phyloP scores from a whole-genome alignment of 1,284 basidiomycete species.

The Schizophyllum amplum region DNA sequence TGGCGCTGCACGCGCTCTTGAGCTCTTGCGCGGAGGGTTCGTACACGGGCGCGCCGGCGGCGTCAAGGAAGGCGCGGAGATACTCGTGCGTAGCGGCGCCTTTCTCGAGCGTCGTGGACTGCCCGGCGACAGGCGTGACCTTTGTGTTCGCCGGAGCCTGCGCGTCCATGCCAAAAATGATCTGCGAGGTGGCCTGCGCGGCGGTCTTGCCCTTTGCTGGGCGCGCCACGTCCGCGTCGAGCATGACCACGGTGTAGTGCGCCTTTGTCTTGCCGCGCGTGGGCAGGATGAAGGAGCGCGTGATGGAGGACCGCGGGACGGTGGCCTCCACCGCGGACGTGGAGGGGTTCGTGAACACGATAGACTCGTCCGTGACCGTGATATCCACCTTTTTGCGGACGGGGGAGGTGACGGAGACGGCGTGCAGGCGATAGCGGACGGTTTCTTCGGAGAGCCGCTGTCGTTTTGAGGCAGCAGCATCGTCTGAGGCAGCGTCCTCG shows the following conservation, averaged over 20 bases:
- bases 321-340: conserved; percentile 37
- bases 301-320: conserved; percentile 37
- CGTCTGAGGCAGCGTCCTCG: conserved; percentile 13
- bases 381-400: conserved; percentile 64
- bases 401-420: conserved; percentile 56
- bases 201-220: conserved; percentile 25
- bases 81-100: conserved; percentile 40
- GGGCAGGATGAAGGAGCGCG: conserved; percentile 55
- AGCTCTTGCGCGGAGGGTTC: conserved; percentile 46
- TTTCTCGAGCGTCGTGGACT: conserved; percentile 30
- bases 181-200: conserved; percentile 29
- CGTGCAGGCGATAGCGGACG: conserved; percentile 45
- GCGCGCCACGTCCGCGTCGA: conserved; percentile 40
- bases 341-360: conserved; percentile 41
- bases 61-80: conserved; percentile 44
- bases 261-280: conserved; percentile 58
- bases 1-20: conserved; percentile 37
- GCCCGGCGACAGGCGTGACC: conserved; percentile 15
- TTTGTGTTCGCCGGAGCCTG: conserved; percentile 22
- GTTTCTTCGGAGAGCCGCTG: conserved; percentile 23
- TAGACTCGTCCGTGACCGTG: conserved; percentile 36
- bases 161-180: conserved; percentile 62
- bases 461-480: conserved; percentile 13
- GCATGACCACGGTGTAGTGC: conserved; percentile 58
- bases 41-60: conserved; percentile 35